phyloP scores from a whole-genome alignment of 2,329 filamentous ascomycete species.

The Microcyclospora pomicola region DNA sequence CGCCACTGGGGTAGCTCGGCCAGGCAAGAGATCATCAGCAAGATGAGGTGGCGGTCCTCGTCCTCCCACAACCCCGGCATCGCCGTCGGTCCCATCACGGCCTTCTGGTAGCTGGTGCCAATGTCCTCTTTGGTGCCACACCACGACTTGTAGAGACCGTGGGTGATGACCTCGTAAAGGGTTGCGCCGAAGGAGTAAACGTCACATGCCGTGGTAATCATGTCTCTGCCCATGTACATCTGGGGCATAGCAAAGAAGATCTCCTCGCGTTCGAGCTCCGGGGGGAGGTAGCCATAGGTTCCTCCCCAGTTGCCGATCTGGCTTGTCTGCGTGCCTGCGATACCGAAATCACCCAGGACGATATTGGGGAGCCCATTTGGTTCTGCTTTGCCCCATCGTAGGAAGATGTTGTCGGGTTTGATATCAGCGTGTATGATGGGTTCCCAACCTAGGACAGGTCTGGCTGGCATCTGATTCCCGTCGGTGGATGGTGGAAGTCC shows the following conservation, averaged over 20 bases:
- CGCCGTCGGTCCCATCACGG: too few relatives aligned
- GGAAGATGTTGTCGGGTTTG: constrained; percentile 13
- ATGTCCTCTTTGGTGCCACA: too few relatives aligned
- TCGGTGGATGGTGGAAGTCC: constrained; percentile 3
- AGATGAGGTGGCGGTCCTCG: too few relatives aligned
- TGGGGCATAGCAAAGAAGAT: neutral
- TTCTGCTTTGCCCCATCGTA: constrained; percentile 5
- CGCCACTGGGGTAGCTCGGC: too few relatives aligned
- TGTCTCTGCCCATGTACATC: neutral
- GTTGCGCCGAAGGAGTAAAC: constrained; percentile 15
- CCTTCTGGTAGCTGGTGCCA: too few relatives aligned
- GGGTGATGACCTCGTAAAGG: constrained; percentile 10
- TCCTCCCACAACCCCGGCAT: too few relatives aligned
- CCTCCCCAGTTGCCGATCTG: constrained; percentile 1
- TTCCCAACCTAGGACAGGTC: neutral
- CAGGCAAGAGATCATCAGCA: too few relatives aligned
- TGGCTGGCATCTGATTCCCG: neutral
- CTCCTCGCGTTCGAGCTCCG: constrained; percentile 3
- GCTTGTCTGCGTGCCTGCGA: neutral
- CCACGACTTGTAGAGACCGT: neutral
- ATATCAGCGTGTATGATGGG: constrained; percentile 14
- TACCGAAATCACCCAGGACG: constrained; percentile 15
- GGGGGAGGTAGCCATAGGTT: constrained; percentile 6
- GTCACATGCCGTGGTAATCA: constrained; percentile 10
- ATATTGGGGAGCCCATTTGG: constrained; percentile 7